phyloP scores from a whole-genome alignment of 2,329 filamentous ascomycete species.

The Macroventuria anomochaeta region DNA sequence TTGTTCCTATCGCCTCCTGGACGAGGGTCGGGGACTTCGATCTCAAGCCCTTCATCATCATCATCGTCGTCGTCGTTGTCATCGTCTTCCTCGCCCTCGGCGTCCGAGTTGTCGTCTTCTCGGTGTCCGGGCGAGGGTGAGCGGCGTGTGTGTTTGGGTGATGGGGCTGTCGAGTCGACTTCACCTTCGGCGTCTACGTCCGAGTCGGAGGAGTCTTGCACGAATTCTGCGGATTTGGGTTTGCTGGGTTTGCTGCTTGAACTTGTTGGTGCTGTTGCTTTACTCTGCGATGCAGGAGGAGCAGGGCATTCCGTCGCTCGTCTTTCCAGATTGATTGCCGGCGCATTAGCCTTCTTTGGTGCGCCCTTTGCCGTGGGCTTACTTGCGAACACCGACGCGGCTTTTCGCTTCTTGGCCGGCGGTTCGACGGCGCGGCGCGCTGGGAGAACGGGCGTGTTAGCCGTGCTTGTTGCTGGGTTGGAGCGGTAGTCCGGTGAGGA shows the following conservation, averaged over 20 bases:
- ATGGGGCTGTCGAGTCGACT: background rate
- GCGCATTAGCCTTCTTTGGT: constrained; percentile 33
- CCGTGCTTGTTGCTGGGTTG: background rate
- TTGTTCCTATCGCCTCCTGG: too few relatives aligned
- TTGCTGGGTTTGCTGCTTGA: too few relatives aligned
- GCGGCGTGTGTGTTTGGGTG: background rate
- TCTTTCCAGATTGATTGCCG: constrained; percentile 47
- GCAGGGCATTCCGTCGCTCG: constrained; percentile 35
- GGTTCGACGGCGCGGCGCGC: constrained; percentile 6
- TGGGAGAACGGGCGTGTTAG: background rate
- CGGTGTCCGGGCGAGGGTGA: background rate
- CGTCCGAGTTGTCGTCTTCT: constrained; percentile 24
- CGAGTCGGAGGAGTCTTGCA: constrained; percentile 35
- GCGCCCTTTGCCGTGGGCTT: constrained; percentile 23
- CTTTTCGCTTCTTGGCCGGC: constrained; percentile 38
- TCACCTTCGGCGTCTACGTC: constrained; percentile 28
- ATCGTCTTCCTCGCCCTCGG: constrained; percentile 29
- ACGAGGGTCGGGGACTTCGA: constrained; percentile 42
- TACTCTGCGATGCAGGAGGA: constrained; percentile 15
- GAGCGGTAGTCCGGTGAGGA: constrained; percentile 38
- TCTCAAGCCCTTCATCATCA: constrained; percentile 38
- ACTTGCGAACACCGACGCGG: constrained; percentile 21
- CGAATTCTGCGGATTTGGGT: constrained; percentile 43
- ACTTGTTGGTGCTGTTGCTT: constrained; percentile 24
- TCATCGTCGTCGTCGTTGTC: constrained; percentile 33